phyloP scores from a whole-genome alignment of 129 eudicot genomes.

The Heracleum sosnowskyi region DNA sequence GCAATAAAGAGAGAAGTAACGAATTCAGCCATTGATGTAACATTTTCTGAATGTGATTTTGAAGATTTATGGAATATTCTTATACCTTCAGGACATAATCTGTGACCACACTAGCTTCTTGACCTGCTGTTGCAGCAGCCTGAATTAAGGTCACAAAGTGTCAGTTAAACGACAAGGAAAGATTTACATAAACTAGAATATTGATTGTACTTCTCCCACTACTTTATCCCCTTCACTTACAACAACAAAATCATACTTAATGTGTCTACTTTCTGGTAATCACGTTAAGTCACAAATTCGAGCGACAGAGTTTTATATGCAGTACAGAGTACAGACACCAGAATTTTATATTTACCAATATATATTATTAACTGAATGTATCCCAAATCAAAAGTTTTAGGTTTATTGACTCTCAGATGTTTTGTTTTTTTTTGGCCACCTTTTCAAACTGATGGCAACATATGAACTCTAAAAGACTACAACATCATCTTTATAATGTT shows the following conservation, averaged over 20 bases:
- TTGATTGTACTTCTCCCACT: background rate
- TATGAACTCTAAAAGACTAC: background rate
- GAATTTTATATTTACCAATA: background rate
- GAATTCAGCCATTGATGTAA: background rate
- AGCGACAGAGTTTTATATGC: background rate
- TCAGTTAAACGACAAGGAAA: background rate
- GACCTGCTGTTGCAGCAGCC: constrained; percentile 63
- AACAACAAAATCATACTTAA: background rate
- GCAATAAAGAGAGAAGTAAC: background rate
- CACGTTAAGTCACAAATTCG: background rate
- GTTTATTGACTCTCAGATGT: background rate
- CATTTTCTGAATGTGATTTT: background rate
- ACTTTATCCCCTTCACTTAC: background rate
- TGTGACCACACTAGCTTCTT: constrained; percentile 53
- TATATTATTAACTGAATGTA: background rate
- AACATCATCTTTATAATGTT: background rate
- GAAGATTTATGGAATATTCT: background rate
- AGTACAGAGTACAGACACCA: background rate
- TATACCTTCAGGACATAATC: constrained; percentile 82
- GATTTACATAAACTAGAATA: background rate
- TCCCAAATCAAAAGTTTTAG: background rate
- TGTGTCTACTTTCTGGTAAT: background rate
- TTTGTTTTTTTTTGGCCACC: background rate
- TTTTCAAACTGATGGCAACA: background rate
- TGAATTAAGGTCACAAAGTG: constrained; percentile 15